Evolutionary conservation across 208 protist genomes (phyloP), one percentile per base, ranked within the genome.

Genomic region (Acanthamoeba quina): DNA sequence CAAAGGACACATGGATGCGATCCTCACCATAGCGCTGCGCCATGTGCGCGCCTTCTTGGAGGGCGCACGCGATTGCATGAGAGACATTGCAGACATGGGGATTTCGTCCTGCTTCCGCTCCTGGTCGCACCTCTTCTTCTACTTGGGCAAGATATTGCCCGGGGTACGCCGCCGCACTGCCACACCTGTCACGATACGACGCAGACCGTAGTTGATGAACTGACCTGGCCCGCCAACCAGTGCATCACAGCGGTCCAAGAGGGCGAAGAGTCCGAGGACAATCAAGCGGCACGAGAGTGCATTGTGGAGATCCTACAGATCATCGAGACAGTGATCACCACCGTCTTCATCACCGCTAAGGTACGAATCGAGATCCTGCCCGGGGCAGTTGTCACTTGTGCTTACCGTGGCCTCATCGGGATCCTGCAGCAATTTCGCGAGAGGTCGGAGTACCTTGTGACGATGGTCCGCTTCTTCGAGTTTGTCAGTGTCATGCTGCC

Each of bases 391-490:
- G 34, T 37, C 34, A 37, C 34, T 37, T 37, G 34, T 37, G 34
- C 34, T 37, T 37, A 37, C 34, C 34, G 0, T 37, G 34, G 34
- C 34, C 34, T 37, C 34, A 37, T 56, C 29, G 21, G 4, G n/a
- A 13, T 68, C 24, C 34, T 37, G 15, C 85, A 91, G 85, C 56
- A 74, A 76, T 74, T 76, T 37, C 10, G 11, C 34, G 7, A 58
- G 6, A 66, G 64, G 24, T 0, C 52, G 5, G 85, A 72, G 13
- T 91, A 91, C 85, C 44, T 3, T 3, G 37, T 72, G 58, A 49
- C 85, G 19, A 91, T 91, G 85, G 26, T 74, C 26, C 85, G 58
- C 34, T 68, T 91, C 10, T 91, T 91, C 64, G 85, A 91, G 24
- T 91, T 66, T 26, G 29, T 91, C 5, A 5, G n/a, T 15, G 5